Percentiles rank a stretch among this genome's conserved stretches.
phyloP scores from a whole-genome alignment of 768 basidiomycete genomes.

The Trichaptum fuscoviolaceum region DNA sequence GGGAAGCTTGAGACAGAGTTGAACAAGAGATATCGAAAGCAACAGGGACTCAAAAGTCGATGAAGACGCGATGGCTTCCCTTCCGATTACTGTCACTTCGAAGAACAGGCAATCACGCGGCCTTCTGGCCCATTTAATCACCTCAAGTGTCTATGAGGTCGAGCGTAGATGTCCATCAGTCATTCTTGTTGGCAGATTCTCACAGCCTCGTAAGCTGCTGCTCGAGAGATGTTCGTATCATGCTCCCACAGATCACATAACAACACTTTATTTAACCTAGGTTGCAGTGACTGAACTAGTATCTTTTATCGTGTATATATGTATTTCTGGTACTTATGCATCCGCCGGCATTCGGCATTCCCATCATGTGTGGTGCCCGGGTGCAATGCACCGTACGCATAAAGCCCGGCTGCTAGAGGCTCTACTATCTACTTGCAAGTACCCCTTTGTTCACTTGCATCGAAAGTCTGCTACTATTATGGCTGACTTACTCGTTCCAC shows the following conservation, averaged over 20 bases:
- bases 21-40: conserved; percentile 50
- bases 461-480: not conserved
- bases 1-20: conserved; percentile 63
- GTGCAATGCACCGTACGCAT: not conserved
- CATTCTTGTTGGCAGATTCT: too few relatives aligned
- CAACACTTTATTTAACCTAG: not conserved
- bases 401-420: not conserved
- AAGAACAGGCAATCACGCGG: not conserved
- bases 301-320: not conserved
- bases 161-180: too few relatives aligned
- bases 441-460: not conserved
- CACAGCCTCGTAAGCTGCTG: too few relatives aligned
- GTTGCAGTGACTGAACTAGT: not conserved
- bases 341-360: not conserved
- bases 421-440: not conserved
- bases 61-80: not conserved
- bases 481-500: not conserved
- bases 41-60: conserved; percentile 22
- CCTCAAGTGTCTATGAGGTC: too few relatives aligned
- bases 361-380: not conserved
- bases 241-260: too few relatives aligned
- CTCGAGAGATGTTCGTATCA: too few relatives aligned
- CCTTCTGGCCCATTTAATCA: too few relatives aligned
- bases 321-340: not conserved
- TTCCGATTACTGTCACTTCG: not conserved